Conservation (phyloP, 352 stramenopile species). For the Pythium brassicae region DNA sequence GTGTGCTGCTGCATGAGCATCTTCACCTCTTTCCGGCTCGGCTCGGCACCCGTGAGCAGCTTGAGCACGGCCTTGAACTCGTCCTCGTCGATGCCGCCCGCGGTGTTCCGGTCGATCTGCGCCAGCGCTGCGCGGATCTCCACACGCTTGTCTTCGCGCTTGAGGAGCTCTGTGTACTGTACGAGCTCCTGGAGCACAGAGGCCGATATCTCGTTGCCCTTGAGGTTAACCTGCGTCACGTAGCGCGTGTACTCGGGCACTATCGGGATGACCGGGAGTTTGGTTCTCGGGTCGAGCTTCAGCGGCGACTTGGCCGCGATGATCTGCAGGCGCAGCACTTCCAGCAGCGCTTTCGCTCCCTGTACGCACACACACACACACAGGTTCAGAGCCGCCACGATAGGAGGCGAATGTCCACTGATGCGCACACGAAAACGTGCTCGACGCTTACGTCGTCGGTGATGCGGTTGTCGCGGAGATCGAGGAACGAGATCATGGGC, state of each 20-base stretch:
- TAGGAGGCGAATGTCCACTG: neutral
- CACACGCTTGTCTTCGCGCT: conserved; percentile 70
- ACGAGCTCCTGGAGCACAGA: conserved; percentile 55
- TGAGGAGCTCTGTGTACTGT: conserved; percentile 73
- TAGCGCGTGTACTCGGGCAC: conserved; percentile 64
- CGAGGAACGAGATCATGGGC: conserved; percentile 69
- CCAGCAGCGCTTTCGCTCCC: conserved; percentile 64
- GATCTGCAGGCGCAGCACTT: conserved; percentile 76
- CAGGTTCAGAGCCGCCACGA: neutral
- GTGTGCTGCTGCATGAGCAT: conserved; percentile 60
- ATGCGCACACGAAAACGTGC: too few species aligned
- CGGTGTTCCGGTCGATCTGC: conserved; percentile 65
- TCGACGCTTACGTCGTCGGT: conserved; percentile 54
- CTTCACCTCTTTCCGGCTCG: conserved; percentile 72
- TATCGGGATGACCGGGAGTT: conserved; percentile 32
- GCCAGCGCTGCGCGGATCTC: conserved; percentile 68
- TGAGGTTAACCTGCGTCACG: conserved; percentile 69
- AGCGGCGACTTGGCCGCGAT: conserved; percentile 60
- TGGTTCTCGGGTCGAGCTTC: conserved; percentile 45
- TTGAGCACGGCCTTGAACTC: conserved; percentile 79
- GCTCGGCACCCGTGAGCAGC: conserved; percentile 60
- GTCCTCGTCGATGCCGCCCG: conserved; percentile 62
- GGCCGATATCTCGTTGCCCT: conserved; percentile 72
- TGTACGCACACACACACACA: conserved; percentile 14
- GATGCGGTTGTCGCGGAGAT: conserved; percentile 77